Conservation (phyloP, 176 grass and related monocot genomes). For the Avena eriantha region DNA sequence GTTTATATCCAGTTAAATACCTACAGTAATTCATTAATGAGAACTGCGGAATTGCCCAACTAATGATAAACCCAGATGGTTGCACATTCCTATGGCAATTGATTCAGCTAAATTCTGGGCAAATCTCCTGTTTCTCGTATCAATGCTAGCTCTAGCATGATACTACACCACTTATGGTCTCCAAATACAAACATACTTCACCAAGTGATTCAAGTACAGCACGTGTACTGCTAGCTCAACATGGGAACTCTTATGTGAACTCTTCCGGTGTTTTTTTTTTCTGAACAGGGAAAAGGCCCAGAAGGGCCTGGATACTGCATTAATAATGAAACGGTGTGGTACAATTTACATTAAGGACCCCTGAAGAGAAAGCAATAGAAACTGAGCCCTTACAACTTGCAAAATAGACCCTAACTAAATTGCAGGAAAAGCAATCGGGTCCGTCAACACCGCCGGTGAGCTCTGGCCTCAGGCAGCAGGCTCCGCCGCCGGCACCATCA, state of each 20-base stretch:
- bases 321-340: too few species aligned
- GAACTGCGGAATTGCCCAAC: background rate
- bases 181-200: background rate
- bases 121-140: background rate
- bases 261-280: too few species aligned
- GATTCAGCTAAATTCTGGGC: constrained; percentile 3
- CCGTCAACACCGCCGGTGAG: too few species aligned
- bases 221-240: background rate
- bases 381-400: too few species aligned
- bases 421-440: too few species aligned
- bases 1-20: background rate
- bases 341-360: too few species aligned
- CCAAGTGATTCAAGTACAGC: background rate
- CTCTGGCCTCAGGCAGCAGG: too few species aligned
- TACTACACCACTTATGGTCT: background rate
- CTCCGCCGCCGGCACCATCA: too few species aligned
- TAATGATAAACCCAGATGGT: background rate
- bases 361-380: too few species aligned
- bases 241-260: background rate
- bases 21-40: background rate
- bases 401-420: too few species aligned
- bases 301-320: too few species aligned
- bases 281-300: too few species aligned
- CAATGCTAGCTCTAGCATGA: background rate
- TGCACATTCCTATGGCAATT: background rate